These are phyloP conservation scores for Ophiostoma ips DNA, from an alignment of 2,329 filamentous ascomycete genomes.

Conservation along the genomic window DNA sequence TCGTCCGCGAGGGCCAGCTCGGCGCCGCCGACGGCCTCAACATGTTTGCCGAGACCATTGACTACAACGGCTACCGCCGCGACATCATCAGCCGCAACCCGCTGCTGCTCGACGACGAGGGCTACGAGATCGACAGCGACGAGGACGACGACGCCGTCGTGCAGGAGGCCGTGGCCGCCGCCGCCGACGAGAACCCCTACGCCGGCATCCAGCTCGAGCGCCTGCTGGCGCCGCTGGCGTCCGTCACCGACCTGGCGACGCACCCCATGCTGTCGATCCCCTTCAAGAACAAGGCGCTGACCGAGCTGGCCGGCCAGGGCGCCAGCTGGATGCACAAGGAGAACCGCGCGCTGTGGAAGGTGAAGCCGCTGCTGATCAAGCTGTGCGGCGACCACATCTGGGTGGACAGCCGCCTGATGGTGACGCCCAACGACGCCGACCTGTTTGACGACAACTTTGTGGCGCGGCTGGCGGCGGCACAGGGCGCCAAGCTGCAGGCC, in stretches of 20 bases:
- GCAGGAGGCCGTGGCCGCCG: slow-evolving; percentile 44
- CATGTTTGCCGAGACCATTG: slow-evolving; percentile 48
- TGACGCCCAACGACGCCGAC: slow-evolving; percentile 40
- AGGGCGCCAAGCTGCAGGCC: not conserved
- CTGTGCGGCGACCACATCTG: slow-evolving; percentile 63
- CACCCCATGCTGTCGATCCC: slow-evolving; percentile 64
- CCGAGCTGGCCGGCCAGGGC: slow-evolving; percentile 55
- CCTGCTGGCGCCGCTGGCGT: slow-evolving; percentile 60
- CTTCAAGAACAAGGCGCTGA: slow-evolving; percentile 60
- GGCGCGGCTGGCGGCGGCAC: slow-evolving; percentile 15
- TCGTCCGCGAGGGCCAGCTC: slow-evolving; percentile 56
- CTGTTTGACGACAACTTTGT: slow-evolving; percentile 37
- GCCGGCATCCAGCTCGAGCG: slow-evolving; percentile 56
- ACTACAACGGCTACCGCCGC: slow-evolving; percentile 59
- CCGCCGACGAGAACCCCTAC: slow-evolving; percentile 63
- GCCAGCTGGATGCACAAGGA: slow-evolving; percentile 62
- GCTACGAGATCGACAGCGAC: slow-evolving; percentile 60
- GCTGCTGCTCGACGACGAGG: slow-evolving; percentile 60
- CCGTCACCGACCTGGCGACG: slow-evolving; percentile 57
- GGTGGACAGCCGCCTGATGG: slow-evolving; percentile 46
- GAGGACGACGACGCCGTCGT: slow-evolving; percentile 51
- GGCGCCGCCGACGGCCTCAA: slow-evolving; percentile 51
- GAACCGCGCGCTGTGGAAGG: slow-evolving; percentile 55
- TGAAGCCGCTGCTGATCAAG: slow-evolving; percentile 58
- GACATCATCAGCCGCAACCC: slow-evolving; percentile 64